These are phyloP conservation scores for Sugiyamaella novakii DNA, from an alignment of 1,139 yeast genomes.

Conservation along the genomic window DNA sequence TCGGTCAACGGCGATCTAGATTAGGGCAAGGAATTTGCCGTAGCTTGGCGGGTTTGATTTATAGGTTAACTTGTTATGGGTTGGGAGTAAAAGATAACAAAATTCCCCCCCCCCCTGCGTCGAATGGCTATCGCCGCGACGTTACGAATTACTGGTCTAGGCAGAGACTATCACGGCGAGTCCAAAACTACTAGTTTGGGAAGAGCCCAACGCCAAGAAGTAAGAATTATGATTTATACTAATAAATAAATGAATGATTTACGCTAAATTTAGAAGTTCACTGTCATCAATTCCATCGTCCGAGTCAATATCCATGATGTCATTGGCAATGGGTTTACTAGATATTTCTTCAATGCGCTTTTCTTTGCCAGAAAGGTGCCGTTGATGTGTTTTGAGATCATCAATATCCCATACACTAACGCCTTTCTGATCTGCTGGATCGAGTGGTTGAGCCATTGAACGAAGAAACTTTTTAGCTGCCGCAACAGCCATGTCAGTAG, in stretches of 20 bases:
- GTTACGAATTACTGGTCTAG: too few species aligned
- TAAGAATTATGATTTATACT: too few species aligned
- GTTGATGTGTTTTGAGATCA: conserved; percentile 66
- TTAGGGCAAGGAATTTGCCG: too few species aligned
- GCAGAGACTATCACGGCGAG: too few species aligned
- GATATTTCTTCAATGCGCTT: conserved; percentile 12
- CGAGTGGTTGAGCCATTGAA: conserved; percentile 91
- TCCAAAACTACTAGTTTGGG: too few species aligned
- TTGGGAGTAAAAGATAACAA: too few species aligned
- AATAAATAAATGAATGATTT: neutral
- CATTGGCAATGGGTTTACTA: conserved; percentile 2
- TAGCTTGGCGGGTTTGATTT: too few species aligned
- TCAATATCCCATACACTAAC: conserved; percentile 88
- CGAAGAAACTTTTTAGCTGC: conserved; percentile 89
- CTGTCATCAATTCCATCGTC: conserved; percentile 17
- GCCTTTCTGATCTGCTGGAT: conserved; percentile 91
- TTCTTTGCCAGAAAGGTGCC: conserved; percentile 44
- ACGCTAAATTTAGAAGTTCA: conserved; percentile 10
- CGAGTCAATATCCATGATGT: conserved; percentile 23
- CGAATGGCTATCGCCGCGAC: too few species aligned
- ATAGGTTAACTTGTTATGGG: too few species aligned
- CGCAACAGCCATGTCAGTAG: conserved; percentile 97
- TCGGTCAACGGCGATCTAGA: too few species aligned
- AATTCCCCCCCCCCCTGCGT: too few species aligned
- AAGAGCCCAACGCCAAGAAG: too few species aligned